These are phyloP conservation scores for Tetrapisispora pingtungensis DNA, from an alignment of 805 yeast genomes.

Conservation along the genomic window DNA sequence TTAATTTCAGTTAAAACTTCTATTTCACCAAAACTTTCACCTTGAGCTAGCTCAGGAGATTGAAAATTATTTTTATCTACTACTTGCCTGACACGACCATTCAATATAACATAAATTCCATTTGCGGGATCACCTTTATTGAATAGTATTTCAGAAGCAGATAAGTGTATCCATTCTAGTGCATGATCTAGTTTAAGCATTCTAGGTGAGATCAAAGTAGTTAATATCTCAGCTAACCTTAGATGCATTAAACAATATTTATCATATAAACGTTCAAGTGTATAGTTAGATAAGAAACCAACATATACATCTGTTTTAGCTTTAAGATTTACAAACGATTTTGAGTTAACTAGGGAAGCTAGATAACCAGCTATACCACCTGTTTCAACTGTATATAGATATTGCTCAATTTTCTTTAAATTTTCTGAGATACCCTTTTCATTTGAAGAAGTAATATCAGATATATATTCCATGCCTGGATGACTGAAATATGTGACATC, in stretches of 20 bases:
- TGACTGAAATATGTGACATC: slow-evolving; percentile 37
- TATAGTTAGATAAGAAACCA: slow-evolving; percentile 58
- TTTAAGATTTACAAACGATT: slow-evolving; percentile 61
- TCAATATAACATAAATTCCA: slow-evolving; percentile 80
- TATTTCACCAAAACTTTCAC: slow-evolving; percentile 89
- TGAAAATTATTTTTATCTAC: slow-evolving; percentile 18
- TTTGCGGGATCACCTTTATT: slow-evolving; percentile 80
- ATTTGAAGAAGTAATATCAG: not conserved
- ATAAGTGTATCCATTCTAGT: slow-evolving; percentile 84
- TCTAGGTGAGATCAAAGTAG: slow-evolving; percentile 54
- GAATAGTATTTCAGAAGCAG: slow-evolving; percentile 75
- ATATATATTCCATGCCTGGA: not conserved
- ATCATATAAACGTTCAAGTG: slow-evolving; percentile 59
- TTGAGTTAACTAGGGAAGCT: slow-evolving; percentile 68
- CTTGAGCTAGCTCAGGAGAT: slow-evolving; percentile 80
- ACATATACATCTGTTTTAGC: slow-evolving; percentile 56
- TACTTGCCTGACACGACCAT: slow-evolving; percentile 70
- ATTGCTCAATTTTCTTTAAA: slow-evolving; percentile 26
- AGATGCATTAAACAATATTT: slow-evolving; percentile 66
- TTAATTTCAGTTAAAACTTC: slow-evolving; percentile 80
- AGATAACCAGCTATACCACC: slow-evolving; percentile 88
- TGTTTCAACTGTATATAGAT: slow-evolving; percentile 47
- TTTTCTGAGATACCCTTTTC: not conserved
- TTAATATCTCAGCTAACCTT: slow-evolving; percentile 65
- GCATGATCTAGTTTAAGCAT: slow-evolving; percentile 78